Percentiles rank a stretch among this genome's conserved stretches.
These are phyloP conservation scores for Cladosporium sp. DNA, from an alignment of 2,329 filamentous ascomycete genomes.

Conservation along the genomic window DNA sequence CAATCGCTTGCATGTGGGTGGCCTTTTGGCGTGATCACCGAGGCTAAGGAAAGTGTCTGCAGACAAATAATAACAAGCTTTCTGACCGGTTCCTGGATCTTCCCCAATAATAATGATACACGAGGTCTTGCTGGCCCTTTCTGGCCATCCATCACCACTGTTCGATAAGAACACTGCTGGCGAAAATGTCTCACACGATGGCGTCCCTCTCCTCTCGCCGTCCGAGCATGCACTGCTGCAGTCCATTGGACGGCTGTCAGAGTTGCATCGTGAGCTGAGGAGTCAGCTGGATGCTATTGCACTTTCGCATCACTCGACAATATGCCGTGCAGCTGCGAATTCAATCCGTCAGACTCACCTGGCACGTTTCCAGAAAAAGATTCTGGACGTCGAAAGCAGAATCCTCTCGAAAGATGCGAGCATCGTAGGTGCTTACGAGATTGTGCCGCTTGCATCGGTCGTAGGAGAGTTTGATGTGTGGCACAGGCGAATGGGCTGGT, in stretches of 20 bases:
- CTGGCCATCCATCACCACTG: constrained; percentile 87
- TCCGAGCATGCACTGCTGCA: constrained; percentile 81
- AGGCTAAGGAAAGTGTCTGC: not conserved
- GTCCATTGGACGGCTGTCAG: constrained; percentile 74
- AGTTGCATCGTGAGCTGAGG: constrained; percentile 73
- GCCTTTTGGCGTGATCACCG: not conserved
- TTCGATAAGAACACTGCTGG: constrained; percentile 59
- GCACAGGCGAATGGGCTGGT: constrained; percentile 82
- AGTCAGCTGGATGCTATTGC: constrained; percentile 67
- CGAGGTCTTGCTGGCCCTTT: constrained; percentile 95
- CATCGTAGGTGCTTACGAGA: constrained; percentile 87
- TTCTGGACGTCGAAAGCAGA: constrained; percentile 78
- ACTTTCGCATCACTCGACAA: constrained; percentile 71
- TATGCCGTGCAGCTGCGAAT: constrained; percentile 84
- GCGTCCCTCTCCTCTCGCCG: constrained; percentile 62
- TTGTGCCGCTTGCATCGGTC: constrained; percentile 85
- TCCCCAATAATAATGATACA: constrained; percentile 72
- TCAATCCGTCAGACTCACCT: constrained; percentile 76
- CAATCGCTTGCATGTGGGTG: not conserved
- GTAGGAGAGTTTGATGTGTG: constrained; percentile 85
- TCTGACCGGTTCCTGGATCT: not conserved
- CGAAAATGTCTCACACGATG: constrained; percentile 37
- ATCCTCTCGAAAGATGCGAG: constrained; percentile 76
- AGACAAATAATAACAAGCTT: constrained; percentile 3
- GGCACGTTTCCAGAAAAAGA: constrained; percentile 76